Evolutionary conservation across 2,329 filamentous ascomycete species (phyloP).

Genomic region (Neopestalotiopsis clavispora): DNA sequence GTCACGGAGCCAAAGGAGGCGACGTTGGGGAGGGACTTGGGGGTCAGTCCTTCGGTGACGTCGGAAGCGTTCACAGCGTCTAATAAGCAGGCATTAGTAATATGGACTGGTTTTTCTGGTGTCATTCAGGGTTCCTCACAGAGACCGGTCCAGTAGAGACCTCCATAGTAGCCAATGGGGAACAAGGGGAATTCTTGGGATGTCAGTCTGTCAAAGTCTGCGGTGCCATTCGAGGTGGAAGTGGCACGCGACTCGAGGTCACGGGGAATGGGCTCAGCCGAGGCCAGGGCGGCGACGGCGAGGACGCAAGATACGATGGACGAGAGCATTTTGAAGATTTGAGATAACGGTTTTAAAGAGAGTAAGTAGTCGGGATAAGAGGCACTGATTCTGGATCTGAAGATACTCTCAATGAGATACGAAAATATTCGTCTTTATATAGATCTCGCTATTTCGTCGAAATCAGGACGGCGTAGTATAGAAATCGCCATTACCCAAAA

Average conservation of each 20-base stretch:
- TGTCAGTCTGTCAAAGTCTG: not conserved
- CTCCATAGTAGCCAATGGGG: not conserved
- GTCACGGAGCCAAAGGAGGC: not conserved
- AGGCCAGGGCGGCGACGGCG: not conserved
- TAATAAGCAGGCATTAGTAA: not conserved
- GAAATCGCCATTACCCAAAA: not conserved
- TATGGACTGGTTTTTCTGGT: not conserved
- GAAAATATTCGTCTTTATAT: too few relatives aligned
- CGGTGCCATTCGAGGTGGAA: not conserved
- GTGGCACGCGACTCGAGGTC: not conserved
- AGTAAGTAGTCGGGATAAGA: too few relatives aligned
- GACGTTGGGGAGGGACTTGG: not conserved
- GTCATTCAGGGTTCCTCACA: not conserved
- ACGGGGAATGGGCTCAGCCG: not conserved
- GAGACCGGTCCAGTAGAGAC: not conserved
- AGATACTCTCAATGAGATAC: too few relatives aligned
- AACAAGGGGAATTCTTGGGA: not conserved
- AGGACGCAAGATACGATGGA: not conserved
- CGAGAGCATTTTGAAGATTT: not conserved
- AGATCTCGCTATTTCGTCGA: too few relatives aligned
- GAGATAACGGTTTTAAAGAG: not conserved
- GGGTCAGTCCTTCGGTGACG: not conserved
- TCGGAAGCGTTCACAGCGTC: not conserved
- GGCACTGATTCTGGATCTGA: too few relatives aligned
- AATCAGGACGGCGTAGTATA: too few relatives aligned